These are phyloP conservation scores for Globisporangium splendens DNA, from an alignment of 352 stramenopile species.

Conservation along the genomic window DNA sequence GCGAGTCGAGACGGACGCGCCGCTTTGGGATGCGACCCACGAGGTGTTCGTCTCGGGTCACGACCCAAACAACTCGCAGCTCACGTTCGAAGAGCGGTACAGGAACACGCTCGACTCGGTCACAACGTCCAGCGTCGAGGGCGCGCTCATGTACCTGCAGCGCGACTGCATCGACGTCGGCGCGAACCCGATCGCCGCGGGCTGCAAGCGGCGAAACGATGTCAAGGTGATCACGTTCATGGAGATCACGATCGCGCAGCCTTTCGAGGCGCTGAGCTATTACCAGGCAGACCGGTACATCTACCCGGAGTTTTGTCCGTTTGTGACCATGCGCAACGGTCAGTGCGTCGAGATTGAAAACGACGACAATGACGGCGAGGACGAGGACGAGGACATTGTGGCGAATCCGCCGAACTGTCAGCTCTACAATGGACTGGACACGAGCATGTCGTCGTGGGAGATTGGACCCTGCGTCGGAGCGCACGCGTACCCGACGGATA, in stretches of 20 bases:
- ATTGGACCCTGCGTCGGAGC: conserved; percentile 62
- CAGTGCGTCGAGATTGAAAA: conserved; percentile 38
- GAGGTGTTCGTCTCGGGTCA: conserved; percentile 43
- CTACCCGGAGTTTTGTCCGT: conserved; percentile 71
- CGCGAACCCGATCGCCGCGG: conserved; percentile 18
- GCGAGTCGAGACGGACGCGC: conserved; percentile 47
- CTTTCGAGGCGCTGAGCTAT: conserved; percentile 52
- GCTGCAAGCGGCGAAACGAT: conserved; percentile 52
- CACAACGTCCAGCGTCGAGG: conserved; percentile 67
- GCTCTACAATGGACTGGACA: conserved; percentile 58
- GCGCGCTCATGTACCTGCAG: conserved; percentile 68
- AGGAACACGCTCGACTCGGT: conserved; percentile 55
- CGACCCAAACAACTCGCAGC: not conserved
- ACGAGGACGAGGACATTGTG: conserved; percentile 8
- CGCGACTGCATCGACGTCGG: conserved; percentile 64
- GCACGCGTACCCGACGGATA: conserved; percentile 48
- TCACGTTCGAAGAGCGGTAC: conserved; percentile 47
- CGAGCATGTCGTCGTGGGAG: conserved; percentile 27
- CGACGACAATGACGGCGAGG: conserved; percentile 16
- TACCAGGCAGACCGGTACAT: conserved; percentile 52
- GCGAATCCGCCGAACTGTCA: conserved; percentile 41
- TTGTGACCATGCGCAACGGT: conserved; percentile 58
- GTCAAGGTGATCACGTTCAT: conserved; percentile 63
- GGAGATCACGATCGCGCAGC: conserved; percentile 58
- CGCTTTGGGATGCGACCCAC: conserved; percentile 44